Evolutionary conservation across 805 yeast species (phyloP), one percentile per base, ranked within the genome.

Genomic region (Candida hungchunana): DNA sequence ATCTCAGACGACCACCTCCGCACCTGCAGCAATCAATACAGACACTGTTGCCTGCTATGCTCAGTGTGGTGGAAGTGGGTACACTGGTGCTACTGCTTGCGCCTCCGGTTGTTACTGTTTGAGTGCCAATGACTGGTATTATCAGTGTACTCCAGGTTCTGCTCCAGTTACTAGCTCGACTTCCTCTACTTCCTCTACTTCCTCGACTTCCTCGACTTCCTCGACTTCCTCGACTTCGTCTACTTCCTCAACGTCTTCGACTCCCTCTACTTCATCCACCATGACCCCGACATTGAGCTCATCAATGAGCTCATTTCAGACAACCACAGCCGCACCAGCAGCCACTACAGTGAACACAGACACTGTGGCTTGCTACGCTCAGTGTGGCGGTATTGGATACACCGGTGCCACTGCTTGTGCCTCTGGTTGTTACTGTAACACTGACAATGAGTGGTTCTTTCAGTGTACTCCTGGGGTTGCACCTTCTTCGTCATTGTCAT

Each of bases 391-490:
- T 34, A 28, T 9, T 5, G 21, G 29, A 7, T 42, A 30, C 31
- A 24, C 29, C 5, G 43, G 40, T 4, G 32, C 42, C 6, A 35
- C 44, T 8, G 22, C 26, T 13, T 49, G 51, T 30, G 39, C 26
- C 5, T 14, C 17, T 3, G 48, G 43, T 4, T 29, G 30, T 18
- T 22, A 34, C 18, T 49, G 51, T 29, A 6, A 17, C 3, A 30
- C 46, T n/a, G 32, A 29, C 17, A 41, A 45, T 24, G 39, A 37
- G 3, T 45, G 10, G 18, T 49, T 37, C 29, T 34, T 35, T 17
- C 51, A 47, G 33, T 47, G 53, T 31, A 29, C 40, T 23, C 37
- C 40, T 13, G 48, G 42, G n/a, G n/a, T n/a, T n/a, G n/a, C n/a
- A 12, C 30, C 43, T 18, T 15, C 13, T 26, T 8, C 22, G n/a